A percentile compares a stretch with the other conserved stretches of the same genome.
Evolutionary conservation across 345 rosid genomes (phyloP).

Genomic region (Lepidium sativum): DNA sequence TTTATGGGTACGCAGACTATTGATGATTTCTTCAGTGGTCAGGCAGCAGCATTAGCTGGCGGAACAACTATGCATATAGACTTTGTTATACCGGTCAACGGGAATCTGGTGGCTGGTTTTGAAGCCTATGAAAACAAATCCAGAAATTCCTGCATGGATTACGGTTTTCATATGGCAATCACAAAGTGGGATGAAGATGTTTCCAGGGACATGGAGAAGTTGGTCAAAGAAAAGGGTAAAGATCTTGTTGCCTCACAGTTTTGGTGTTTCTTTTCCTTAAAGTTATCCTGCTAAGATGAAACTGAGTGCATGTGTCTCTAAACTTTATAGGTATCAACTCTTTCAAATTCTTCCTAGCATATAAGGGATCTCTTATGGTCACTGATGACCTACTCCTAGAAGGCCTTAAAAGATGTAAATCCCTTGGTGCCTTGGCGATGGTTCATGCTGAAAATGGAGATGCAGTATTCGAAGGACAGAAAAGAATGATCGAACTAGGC

Average conservation of each 20-base stretch:
- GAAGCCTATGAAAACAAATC: slow-evolving; percentile 69
- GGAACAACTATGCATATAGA: slow-evolving; percentile 99
- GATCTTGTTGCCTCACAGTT: background rate
- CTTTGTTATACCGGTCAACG: slow-evolving; percentile 78
- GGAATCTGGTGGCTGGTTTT: slow-evolving; percentile 66
- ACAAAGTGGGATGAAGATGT: slow-evolving; percentile 86
- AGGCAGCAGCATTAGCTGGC: slow-evolving; percentile 98
- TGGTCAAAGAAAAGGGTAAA: slow-evolving; percentile 84
- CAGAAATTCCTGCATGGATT: slow-evolving; percentile 75
- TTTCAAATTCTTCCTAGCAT: slow-evolving; percentile 94
- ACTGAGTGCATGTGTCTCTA: background rate
- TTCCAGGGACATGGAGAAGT: slow-evolving; percentile 74
- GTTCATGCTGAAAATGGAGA: slow-evolving; percentile 99
- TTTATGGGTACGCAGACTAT: slow-evolving; percentile 67
- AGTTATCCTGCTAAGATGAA: background rate
- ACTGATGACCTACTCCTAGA: slow-evolving; percentile 74
- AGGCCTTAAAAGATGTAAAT: slow-evolving; percentile 80
- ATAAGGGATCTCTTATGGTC: slow-evolving; percentile 81
- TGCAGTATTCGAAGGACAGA: slow-evolving; percentile 93
- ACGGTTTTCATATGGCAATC: slow-evolving; percentile 95
- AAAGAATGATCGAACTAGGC: slow-evolving; percentile 84
- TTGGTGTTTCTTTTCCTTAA: background rate
- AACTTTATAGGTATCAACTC: slow-evolving; percentile 75
- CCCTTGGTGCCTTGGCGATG: slow-evolving; percentile 96
- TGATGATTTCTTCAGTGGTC: slow-evolving; percentile 96